phyloP scores from a whole-genome alignment of 371 early-diverging fungal genomes.

The Mortierella sp. region DNA sequence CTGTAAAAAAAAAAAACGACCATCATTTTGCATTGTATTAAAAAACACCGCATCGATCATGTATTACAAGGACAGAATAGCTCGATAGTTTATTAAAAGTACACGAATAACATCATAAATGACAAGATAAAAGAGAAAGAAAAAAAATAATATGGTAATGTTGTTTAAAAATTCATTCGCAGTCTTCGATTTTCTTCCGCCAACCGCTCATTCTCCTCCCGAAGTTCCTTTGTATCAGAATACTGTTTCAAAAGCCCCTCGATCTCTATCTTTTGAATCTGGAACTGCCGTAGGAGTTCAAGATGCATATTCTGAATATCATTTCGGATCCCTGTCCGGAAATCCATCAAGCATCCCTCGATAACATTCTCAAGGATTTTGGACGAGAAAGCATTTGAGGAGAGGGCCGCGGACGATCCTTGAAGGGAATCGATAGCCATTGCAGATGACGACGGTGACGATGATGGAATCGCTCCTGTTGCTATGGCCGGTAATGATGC shows the following conservation, averaged over 20 bases:
- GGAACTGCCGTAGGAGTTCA: constrained; percentile 73
- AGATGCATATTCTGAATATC: constrained; percentile 78
- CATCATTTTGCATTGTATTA: neutral
- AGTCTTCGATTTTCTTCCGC: constrained; percentile 66
- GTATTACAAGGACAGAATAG: neutral
- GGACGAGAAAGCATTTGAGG: constrained; percentile 45
- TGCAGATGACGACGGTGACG: neutral
- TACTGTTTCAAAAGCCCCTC: constrained; percentile 60
- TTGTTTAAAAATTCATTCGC: constrained; percentile 40
- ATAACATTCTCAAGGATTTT: constrained; percentile 65
- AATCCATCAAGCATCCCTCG: constrained; percentile 67
- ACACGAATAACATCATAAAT: no score
- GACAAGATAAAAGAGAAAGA: no score
- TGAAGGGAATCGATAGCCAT: constrained; percentile 3
- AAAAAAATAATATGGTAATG: neutral
- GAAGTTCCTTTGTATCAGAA: constrained; percentile 58
- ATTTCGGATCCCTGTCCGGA: constrained; percentile 59
- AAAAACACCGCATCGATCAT: no score
- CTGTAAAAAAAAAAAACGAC: neutral
- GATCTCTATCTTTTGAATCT: constrained; percentile 73
- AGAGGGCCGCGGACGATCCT: neutral
- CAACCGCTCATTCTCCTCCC: constrained; percentile 61
- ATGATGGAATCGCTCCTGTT: neutral
- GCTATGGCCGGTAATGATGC: neutral
- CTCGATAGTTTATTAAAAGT: no score